Conservation (phyloP, 179 eudicot species). For the Dionaea muscipula region DNA sequence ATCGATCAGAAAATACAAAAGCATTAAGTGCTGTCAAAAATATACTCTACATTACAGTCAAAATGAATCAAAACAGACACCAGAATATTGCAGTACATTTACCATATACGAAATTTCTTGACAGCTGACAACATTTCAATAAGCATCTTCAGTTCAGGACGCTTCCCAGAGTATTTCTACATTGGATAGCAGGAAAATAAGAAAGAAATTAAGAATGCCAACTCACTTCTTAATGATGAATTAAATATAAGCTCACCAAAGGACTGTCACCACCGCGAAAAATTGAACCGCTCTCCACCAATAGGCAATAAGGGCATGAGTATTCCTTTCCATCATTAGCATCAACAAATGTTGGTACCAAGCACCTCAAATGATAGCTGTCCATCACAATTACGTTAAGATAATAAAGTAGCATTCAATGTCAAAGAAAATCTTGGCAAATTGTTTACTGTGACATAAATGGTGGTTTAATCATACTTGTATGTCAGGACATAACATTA, state of each 20-base stretch:
- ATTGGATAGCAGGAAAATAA: conserved; percentile 12
- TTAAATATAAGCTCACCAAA: conserved; percentile 37
- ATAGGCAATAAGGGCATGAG: conserved; percentile 58
- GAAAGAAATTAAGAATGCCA: background rate
- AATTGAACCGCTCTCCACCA: conserved; percentile 52
- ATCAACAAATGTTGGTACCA: conserved; percentile 28
- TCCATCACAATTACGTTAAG: conserved; percentile 4
- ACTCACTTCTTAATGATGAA: conserved; percentile 3
- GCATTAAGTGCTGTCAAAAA: too few relatives aligned
- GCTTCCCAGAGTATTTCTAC: conserved; percentile 54
- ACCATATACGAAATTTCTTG: conserved; percentile 51
- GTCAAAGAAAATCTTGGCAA: too few relatives aligned
- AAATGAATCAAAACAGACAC: too few relatives aligned
- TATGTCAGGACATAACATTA: too few relatives aligned
- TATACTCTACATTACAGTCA: too few relatives aligned
- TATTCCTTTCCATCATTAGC: conserved; percentile 14
- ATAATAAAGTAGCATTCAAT: background rate
- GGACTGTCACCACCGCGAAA: conserved; percentile 38
- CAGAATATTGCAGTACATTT: conserved; percentile 10
- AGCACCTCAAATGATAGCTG: conserved; percentile 74
- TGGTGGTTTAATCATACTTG: too few relatives aligned
- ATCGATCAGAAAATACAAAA: too few relatives aligned
- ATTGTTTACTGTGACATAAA: too few relatives aligned
- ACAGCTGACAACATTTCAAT: conserved; percentile 46
- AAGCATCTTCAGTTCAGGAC: conserved; percentile 48